Evolutionary conservation across 148 eudicot genomes (phyloP).

Genomic region (Talinum fruticosum): DNA sequence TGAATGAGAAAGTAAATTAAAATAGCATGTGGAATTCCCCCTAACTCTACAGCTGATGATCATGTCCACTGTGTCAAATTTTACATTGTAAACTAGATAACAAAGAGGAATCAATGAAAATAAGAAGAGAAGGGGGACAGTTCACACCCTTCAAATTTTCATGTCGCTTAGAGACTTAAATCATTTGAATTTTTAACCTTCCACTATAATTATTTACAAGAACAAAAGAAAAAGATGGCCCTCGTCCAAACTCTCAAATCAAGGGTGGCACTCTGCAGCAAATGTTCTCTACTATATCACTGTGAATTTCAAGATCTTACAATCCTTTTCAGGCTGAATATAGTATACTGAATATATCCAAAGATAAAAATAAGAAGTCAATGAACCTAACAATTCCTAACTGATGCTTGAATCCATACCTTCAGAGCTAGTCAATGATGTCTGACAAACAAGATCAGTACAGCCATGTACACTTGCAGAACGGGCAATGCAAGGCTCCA

Average conservation of each 20-base stretch:
- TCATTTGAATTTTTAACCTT: not conserved
- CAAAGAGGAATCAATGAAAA: not conserved
- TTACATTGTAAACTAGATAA: not conserved
- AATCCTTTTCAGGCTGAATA: not conserved
- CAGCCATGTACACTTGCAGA: conserved; percentile 86
- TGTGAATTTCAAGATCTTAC: not conserved
- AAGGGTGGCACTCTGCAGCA: too few relatives aligned
- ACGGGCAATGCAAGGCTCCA: conserved; percentile 73
- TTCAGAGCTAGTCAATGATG: conserved; percentile 39
- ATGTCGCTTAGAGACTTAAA: not conserved
- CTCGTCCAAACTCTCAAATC: not conserved
- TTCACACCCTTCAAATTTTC: not conserved
- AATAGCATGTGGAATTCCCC: not conserved
- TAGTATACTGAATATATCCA: not conserved
- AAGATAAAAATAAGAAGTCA: not conserved
- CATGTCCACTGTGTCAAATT: not conserved
- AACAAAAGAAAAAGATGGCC: not conserved
- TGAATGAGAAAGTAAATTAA: not conserved
- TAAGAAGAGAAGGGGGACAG: too few relatives aligned
- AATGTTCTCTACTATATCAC: not conserved
- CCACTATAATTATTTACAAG: not conserved
- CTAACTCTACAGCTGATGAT: not conserved
- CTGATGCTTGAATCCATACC: conserved; percentile 37
- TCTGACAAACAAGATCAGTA: conserved; percentile 56
- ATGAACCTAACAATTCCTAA: not conserved